Conservation (phyloP, 2,329 filamentous ascomycete species). For the Coccinonectria pachysandricola region DNA sequence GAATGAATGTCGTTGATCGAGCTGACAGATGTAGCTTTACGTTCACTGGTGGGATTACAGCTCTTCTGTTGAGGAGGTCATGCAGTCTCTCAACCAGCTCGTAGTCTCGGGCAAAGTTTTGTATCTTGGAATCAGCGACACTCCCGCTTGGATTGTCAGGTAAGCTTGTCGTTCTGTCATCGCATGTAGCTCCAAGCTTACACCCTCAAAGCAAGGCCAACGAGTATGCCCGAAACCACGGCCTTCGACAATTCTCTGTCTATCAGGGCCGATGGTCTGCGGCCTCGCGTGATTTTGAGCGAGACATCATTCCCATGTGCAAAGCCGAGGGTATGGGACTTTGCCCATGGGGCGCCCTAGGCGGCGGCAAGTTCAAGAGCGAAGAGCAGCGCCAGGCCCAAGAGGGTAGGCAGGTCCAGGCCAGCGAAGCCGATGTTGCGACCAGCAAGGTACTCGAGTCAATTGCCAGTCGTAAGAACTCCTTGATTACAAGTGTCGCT, state of each 20-base stretch:
- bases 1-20: background rate
- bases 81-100: slow-evolving; percentile 56
- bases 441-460: slow-evolving; percentile 38
- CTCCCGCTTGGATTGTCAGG: slow-evolving; percentile 31
- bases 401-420: slow-evolving; percentile 22
- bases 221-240: slow-evolving; percentile 59
- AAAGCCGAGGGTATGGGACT: slow-evolving; percentile 37
- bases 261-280: slow-evolving; percentile 35
- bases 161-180: no score
- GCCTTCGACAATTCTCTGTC: slow-evolving; percentile 56
- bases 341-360: slow-evolving; percentile 50
- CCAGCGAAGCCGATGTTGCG: slow-evolving; percentile 36
- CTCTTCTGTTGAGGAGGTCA: slow-evolving; percentile 56
- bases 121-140: slow-evolving; percentile 31
- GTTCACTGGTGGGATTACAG: slow-evolving; percentile 60
- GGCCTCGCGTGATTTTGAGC: slow-evolving; percentile 28
- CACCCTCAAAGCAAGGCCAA: slow-evolving; percentile 42
- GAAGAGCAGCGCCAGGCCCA: slow-evolving; percentile 23
- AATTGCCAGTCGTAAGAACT: slow-evolving; percentile 36
- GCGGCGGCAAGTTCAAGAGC: slow-evolving; percentile 38
- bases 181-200: no score
- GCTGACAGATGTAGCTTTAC: slow-evolving; percentile 33
- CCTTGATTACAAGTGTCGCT: slow-evolving; percentile 40
- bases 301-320: slow-evolving; percentile 35
- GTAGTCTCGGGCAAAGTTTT: slow-evolving; percentile 36